Evolutionary conservation across 2,329 filamentous ascomycete genomes (phyloP).

Genomic region (Neonectria coccinea): DNA sequence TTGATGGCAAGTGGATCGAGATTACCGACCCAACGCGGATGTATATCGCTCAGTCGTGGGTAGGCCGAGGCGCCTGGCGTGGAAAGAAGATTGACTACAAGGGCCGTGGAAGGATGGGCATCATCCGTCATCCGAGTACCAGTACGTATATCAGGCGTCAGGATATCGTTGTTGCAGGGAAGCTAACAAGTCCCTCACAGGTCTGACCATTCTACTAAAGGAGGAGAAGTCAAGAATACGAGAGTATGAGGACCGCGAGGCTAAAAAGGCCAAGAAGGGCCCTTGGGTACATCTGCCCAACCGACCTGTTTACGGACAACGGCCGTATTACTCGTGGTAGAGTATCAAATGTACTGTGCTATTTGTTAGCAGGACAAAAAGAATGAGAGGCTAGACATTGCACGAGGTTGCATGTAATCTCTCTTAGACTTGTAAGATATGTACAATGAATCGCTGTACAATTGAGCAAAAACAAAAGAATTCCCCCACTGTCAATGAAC

Average conservation of each 20-base stretch:
- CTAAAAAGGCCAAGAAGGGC: conserved; percentile 78
- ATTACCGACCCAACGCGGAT: conserved; percentile 82
- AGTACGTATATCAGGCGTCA: conserved; percentile 67
- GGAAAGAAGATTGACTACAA: conserved; percentile 73
- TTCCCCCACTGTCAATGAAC: conserved; percentile 18
- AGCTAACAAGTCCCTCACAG: conserved; percentile 56
- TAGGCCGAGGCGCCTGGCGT: conserved; percentile 78
- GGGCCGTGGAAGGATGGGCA: conserved; percentile 77
- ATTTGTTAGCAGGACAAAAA: conserved; percentile 15
- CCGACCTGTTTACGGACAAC: conserved; percentile 83
- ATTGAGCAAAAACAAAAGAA: conserved; percentile 33
- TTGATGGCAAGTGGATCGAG: conserved; percentile 78
- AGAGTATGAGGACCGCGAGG: conserved; percentile 80
- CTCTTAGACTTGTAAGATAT: conserved; percentile 50
- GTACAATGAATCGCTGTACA: conserved; percentile 50
- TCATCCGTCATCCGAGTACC: conserved; percentile 78
- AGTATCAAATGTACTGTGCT: conserved; percentile 16
- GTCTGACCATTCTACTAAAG: conserved; percentile 84
- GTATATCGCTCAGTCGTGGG: conserved; percentile 94
- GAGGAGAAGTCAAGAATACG: conserved; percentile 92
- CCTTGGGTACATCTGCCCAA: conserved; percentile 92
- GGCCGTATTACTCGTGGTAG: conserved; percentile 94
- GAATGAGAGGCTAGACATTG: conserved; percentile 17
- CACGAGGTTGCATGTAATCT: conserved; percentile 34
- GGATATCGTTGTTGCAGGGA: background rate